Conservation (phyloP, 108 stramenopile species). For the Chaetoceros muelleri region DNA sequence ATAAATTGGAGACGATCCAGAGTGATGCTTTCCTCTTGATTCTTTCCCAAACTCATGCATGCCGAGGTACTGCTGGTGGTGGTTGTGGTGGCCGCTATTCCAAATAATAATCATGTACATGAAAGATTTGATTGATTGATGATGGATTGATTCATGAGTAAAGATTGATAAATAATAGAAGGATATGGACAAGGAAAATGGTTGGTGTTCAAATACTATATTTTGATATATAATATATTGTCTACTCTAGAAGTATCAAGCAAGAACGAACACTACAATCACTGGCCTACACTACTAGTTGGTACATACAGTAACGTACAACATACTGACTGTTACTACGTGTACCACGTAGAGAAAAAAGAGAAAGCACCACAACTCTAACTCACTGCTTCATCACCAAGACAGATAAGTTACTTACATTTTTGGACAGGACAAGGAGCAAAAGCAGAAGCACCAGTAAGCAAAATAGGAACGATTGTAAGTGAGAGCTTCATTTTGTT, state of each 20-base stretch:
- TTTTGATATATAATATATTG: too few species aligned
- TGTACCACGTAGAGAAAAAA: not conserved
- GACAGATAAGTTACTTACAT: not conserved
- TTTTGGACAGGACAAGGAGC: not conserved
- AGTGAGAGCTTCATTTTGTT: not conserved
- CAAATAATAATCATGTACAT: too few species aligned
- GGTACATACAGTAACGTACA: not conserved
- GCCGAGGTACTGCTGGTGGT: too few species aligned
- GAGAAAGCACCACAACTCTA: not conserved
- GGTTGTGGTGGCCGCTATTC: too few species aligned
- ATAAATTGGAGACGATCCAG: not conserved
- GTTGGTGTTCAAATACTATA: too few species aligned
- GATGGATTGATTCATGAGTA: not conserved
- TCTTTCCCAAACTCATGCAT: too few species aligned
- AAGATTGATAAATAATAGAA: not conserved
- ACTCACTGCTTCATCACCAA: not conserved
- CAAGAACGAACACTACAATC: not conserved
- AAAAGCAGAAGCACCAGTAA: not conserved
- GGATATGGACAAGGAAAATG: not conserved
- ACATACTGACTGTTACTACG: not conserved
- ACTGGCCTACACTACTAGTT: not conserved
- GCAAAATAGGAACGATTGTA: not conserved
- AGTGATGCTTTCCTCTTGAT: too few species aligned
- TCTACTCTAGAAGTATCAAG: too few species aligned
- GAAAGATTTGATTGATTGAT: too few species aligned